Conservation (phyloP, 139 green algal species). For the Limnomonas spitsbergensis region DNA sequence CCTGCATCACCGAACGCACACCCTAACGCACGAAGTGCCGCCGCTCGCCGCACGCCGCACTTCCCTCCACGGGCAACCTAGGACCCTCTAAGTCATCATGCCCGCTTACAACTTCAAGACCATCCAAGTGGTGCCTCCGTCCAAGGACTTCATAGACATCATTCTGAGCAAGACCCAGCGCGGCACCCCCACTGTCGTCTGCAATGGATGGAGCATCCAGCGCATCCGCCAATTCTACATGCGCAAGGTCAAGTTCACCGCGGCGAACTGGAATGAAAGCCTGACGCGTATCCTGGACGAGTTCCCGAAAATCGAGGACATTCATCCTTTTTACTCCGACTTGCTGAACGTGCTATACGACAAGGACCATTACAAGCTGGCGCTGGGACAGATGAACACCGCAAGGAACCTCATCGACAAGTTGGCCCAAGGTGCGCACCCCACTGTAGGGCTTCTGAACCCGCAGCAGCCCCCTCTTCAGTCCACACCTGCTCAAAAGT, state of each 20-base stretch:
- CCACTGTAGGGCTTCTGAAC: background rate
- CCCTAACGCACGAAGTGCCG: no score
- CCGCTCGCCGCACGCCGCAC: no score
- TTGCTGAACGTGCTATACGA: constrained; percentile 99
- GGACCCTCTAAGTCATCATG: constrained; percentile 60
- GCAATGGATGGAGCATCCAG: constrained; percentile 93
- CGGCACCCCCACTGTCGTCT: constrained; percentile 95
- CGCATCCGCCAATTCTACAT: constrained; percentile 99
- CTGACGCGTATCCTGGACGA: constrained; percentile 91
- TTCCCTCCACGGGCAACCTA: no score
- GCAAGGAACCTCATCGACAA: constrained; percentile 91
- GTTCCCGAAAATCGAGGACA: constrained; percentile 97
- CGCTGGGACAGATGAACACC: constrained; percentile 93
- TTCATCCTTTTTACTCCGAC: constrained; percentile 98
- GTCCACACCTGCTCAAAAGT: no score
- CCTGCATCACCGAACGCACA: no score
- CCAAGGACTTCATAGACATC: constrained; percentile 97
- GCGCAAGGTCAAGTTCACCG: constrained; percentile 96
- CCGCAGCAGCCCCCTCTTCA: background rate
- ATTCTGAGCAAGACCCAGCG: constrained; percentile 95
- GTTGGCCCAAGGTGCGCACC: constrained; percentile 74
- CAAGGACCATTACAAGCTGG: constrained; percentile 99
- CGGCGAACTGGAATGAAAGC: constrained; percentile 91
- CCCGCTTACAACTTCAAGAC: constrained; percentile 93
- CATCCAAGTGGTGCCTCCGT: constrained; percentile 86